Percentiles rank a stretch among this genome's conserved stretches.
These are phyloP conservation scores for Russula lepida DNA, from an alignment of 768 basidiomycete genomes.

Conservation along the genomic window DNA sequence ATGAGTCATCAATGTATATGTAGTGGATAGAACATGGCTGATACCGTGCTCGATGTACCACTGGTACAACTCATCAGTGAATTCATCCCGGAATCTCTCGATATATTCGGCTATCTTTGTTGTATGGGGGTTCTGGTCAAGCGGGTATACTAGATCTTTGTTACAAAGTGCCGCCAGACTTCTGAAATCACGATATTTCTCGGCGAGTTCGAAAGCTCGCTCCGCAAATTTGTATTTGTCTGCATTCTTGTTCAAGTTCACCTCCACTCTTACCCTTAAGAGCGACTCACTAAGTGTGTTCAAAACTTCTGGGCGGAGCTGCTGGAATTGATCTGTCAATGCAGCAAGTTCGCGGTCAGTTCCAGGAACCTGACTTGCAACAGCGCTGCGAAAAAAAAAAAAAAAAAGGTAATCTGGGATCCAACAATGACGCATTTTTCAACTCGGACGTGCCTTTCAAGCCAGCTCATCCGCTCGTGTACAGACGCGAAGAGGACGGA, in stretches of 20 bases:
- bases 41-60: slow-evolving; percentile 89
- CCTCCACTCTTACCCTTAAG: not conserved
- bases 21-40: slow-evolving; percentile 19
- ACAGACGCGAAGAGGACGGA: slow-evolving; percentile 54
- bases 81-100: slow-evolving; percentile 69
- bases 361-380: slow-evolving; percentile 40
- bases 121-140: slow-evolving; percentile 55
- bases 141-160: slow-evolving; percentile 52
- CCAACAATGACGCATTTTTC: not conserved
- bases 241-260: slow-evolving; percentile 25
- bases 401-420: not conserved
- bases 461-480: slow-evolving; percentile 62
- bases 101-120: slow-evolving; percentile 63
- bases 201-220: slow-evolving; percentile 75
- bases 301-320: slow-evolving; percentile 67
- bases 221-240: slow-evolving; percentile 58
- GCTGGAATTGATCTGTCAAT: slow-evolving; percentile 58
- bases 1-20: not conserved
- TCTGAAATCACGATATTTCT: slow-evolving; percentile 78
- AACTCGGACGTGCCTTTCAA: slow-evolving; percentile 39
- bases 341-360: slow-evolving; percentile 48
- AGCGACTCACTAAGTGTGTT: slow-evolving; percentile 64
- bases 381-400: slow-evolving; percentile 30
- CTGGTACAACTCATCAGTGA: slow-evolving; percentile 81
- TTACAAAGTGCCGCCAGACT: slow-evolving; percentile 82